Percentiles rank a stretch among this genome's conserved stretches.
These are phyloP conservation scores for Diaporthe ilicicola DNA, from an alignment of 2,329 filamentous ascomycete species.

Conservation along the genomic window DNA sequence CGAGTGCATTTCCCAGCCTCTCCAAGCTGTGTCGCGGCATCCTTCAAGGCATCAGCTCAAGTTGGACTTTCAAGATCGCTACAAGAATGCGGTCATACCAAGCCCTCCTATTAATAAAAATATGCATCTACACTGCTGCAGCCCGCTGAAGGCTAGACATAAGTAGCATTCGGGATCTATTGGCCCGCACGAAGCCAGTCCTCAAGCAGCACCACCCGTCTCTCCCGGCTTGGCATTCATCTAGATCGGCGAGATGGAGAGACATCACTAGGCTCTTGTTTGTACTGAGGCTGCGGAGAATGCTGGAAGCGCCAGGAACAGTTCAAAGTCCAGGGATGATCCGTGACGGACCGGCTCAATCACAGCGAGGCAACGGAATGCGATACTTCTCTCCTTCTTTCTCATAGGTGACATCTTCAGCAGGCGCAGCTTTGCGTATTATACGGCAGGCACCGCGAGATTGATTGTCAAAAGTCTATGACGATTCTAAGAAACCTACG, in stretches of 20 bases:
- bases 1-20: conserved; percentile 12
- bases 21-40: too few species aligned
- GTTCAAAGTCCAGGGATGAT: background rate
- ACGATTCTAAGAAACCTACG: conserved; percentile 3
- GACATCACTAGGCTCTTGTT: background rate
- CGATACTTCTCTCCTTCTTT: background rate
- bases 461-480: conserved; percentile 19
- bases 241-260: background rate
- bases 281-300: conserved; percentile 4
- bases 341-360: background rate
- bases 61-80: too few species aligned
- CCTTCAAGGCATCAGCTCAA: background rate
- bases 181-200: background rate
- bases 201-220: conserved; percentile 4
- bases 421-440: background rate
- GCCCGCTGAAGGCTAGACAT: background rate
- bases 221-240: background rate
- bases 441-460: conserved; percentile 2
- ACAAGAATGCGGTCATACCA: background rate
- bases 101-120: background rate
- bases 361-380: background rate
- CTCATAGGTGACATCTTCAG: conserved; percentile 1
- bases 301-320: background rate
- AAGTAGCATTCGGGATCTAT: background rate
- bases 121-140: background rate